phyloP scores from a whole-genome alignment of 371 early-diverging fungal species.

The Apophysomyces trapeziformis region DNA sequence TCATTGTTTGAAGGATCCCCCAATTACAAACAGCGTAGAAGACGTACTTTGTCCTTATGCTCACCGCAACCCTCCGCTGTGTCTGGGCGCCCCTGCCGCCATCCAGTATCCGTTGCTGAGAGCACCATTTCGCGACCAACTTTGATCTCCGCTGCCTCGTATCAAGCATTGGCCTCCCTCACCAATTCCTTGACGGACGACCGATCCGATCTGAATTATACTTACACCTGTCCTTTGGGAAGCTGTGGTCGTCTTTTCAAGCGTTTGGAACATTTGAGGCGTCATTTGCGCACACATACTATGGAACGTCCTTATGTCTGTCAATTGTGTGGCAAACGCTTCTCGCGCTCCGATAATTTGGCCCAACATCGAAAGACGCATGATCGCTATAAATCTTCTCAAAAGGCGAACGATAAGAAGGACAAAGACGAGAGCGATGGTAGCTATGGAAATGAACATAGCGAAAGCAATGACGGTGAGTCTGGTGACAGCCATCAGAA shows the following conservation, averaged over 20 bases:
- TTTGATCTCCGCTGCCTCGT: conserved; percentile 18
- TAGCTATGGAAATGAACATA: background rate
- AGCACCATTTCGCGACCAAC: background rate
- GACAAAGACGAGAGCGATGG: background rate
- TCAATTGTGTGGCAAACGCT: conserved; percentile 76
- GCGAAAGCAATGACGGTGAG: background rate
- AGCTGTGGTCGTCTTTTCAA: conserved; percentile 64
- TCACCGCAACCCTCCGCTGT: conserved; percentile 10
- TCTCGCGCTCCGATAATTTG: conserved; percentile 83
- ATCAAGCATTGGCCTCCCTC: conserved; percentile 17
- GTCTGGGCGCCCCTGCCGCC: conserved; percentile 31
- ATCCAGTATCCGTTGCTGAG: conserved; percentile 10
- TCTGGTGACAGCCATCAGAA: background rate
- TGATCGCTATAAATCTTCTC: conserved; percentile 27
- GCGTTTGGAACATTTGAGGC: conserved; percentile 81
- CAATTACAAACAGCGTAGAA: conserved; percentile 67
- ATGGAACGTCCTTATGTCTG: conserved; percentile 78
- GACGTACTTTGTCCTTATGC: conserved; percentile 53
- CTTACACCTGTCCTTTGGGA: conserved; percentile 47
- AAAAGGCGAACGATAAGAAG: background rate
- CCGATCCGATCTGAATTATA: background rate
- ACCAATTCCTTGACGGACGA: conserved; percentile 16
- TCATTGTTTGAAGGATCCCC: conserved; percentile 68
- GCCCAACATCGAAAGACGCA: conserved; percentile 87
- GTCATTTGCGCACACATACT: conserved; percentile 83